Conservation (phyloP, 345 rosid genomes). For the Citrus glauca region DNA sequence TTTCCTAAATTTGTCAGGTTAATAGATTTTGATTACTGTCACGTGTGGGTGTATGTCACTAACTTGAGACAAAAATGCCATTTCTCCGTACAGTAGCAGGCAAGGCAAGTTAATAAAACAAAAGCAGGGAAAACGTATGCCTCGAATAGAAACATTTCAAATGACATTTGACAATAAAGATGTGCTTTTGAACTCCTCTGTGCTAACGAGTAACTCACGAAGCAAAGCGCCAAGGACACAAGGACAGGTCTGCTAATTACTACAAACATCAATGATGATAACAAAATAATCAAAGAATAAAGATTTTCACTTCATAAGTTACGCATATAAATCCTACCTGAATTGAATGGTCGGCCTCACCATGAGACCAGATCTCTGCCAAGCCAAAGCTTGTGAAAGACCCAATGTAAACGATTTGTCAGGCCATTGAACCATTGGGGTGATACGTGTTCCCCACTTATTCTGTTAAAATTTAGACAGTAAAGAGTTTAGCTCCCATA, state of each 20-base stretch:
- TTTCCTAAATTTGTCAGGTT: no score
- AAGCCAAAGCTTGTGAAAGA: slow-evolving; percentile 78
- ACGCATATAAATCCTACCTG: slow-evolving; percentile 40
- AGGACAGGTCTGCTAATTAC: not conserved
- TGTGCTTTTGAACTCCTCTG: not conserved
- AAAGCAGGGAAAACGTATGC: no score
- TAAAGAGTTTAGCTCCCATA: slow-evolving; percentile 6
- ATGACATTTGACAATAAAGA: not conserved
- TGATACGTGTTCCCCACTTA: slow-evolving; percentile 83
- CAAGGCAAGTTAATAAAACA: not conserved
- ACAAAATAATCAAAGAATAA: not conserved
- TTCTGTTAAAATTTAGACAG: slow-evolving; percentile 41
- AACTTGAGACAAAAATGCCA: not conserved
- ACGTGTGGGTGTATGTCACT: no score
- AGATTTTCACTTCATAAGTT: not conserved
- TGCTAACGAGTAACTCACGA: not conserved
- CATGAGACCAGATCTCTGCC: slow-evolving; percentile 94
- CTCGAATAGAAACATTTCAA: not conserved
- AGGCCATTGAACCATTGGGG: slow-evolving; percentile 89
- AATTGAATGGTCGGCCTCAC: slow-evolving; percentile 76
- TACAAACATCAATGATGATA: not conserved
- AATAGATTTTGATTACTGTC: no score
- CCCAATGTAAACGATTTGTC: slow-evolving; percentile 77
- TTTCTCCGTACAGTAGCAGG: not conserved
- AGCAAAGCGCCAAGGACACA: not conserved